Evolutionary conservation across 164 flowering plant genomes (phyloP), one percentile per base, ranked within the genome.

Genomic region (Cinnamomum micranthum): DNA sequence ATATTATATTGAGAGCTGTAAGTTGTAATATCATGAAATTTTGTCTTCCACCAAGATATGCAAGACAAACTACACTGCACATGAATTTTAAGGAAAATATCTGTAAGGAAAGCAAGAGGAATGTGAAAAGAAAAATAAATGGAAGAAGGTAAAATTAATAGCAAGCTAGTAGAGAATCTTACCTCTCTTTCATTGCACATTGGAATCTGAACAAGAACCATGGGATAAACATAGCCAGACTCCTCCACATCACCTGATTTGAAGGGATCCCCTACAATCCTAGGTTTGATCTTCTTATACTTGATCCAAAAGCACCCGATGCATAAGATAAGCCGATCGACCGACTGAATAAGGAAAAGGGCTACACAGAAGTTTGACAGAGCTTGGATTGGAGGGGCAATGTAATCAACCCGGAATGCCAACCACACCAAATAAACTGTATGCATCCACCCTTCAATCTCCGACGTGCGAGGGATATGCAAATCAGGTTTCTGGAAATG

Each of bases 151-250:
- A 52, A 25, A 67, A 14, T 41, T 41, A 41, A 1, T 7, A 41
- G 9, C 20, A 55, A 22, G 12, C 17, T 11, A 28, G 35, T 47
- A 64, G 27, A 71, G 59, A 71, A 24, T 35, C 74, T 68, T 86
- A 93, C 98, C 98, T 93, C 98, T 71, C 77, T 86, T 82, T 93
- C 98, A 79, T 93, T 93, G 69, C 98, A 93, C 97, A 93, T 93
- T 55, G 97, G 97, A 73, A 93, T 90, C 79, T 93, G 97, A 74
- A 93, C 88, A 74, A 93, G 94, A 78, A 93, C 94, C 92, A 89
- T 91, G 14, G 98, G 98, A 70, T 84, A 87, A 50, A 82, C 78
- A 64, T 64, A 82, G 2, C 85, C 77, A 13, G 82, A 73, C n/a
- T 76, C 85, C 78, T 90, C 96, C 12, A 75, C 77, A 81, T 91